Conservation (phyloP, 805 yeast genomes). For the Wickerhamomyces alni region DNA sequence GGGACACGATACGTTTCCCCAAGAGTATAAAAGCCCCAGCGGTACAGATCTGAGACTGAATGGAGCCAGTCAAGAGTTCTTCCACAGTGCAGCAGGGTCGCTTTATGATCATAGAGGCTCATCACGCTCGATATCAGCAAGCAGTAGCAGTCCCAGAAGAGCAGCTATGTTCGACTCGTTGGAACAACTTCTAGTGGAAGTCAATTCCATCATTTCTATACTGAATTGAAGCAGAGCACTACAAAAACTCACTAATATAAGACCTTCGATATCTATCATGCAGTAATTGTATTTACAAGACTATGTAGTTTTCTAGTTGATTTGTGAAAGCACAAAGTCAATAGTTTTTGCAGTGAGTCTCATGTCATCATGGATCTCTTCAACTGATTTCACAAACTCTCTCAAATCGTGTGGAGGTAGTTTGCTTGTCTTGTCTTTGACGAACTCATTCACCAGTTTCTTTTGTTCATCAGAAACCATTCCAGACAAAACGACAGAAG, state of each 20-base stretch:
- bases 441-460: constrained; percentile 24
- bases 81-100: neutral
- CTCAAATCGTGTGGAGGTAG: constrained; percentile 35
- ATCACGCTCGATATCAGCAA: constrained; percentile 2
- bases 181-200: constrained; percentile 18
- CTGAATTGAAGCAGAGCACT: neutral
- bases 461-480: constrained; percentile 26
- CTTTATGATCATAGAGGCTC: too few relatives aligned
- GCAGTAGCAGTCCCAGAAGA: constrained; percentile 9
- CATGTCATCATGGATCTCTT: constrained; percentile 9
- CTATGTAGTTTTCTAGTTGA: neutral
- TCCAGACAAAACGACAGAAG: constrained; percentile 28
- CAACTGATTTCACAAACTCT: constrained; percentile 14
- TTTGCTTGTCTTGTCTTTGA: constrained; percentile 23
- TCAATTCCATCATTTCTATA: constrained; percentile 10
- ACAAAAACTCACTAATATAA: neutral
- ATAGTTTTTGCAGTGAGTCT: constrained; percentile 10
- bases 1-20: constrained; percentile 2
- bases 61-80: too few relatives aligned
- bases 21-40: neutral
- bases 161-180: constrained; percentile 15
- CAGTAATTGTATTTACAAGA: neutral
- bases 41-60: neutral
- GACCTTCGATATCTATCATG: too few relatives aligned
- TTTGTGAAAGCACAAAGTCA: constrained; percentile 3